phyloP scores from a whole-genome alignment of 2,329 filamentous ascomycete species.

The Fusarium continuum region DNA sequence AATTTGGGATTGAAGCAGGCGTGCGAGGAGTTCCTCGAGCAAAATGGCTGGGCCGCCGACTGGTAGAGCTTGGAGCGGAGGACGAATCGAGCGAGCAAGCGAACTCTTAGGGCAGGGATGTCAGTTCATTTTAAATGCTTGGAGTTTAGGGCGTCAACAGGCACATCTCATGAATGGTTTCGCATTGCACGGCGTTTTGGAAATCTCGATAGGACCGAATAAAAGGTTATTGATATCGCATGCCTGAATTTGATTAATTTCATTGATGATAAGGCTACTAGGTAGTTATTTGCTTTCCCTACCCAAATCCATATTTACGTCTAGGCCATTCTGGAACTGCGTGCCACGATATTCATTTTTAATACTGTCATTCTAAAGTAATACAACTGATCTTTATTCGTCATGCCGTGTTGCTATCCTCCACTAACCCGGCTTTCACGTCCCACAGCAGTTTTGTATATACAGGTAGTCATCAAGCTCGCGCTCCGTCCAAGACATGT shows the following conservation, averaged over 20 bases:
- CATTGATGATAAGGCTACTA: too few relatives aligned
- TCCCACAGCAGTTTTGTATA: slow-evolving; percentile 31
- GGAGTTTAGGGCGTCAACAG: slow-evolving; percentile 13
- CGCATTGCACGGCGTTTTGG: slow-evolving; percentile 22
- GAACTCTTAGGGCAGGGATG: background rate
- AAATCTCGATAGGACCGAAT: too few relatives aligned
- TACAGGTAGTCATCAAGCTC: slow-evolving; percentile 38
- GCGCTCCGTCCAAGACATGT: slow-evolving; percentile 33
- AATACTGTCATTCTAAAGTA: background rate
- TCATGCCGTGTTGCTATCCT: slow-evolving; percentile 39
- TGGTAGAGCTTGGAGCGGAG: slow-evolving; percentile 64
- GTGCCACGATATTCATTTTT: background rate
- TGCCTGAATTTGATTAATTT: too few relatives aligned
- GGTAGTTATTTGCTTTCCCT: too few relatives aligned
- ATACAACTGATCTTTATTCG: slow-evolving; percentile 37
- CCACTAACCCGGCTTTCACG: slow-evolving; percentile 6
- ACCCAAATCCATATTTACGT: too few relatives aligned
- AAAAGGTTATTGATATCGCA: too few relatives aligned
- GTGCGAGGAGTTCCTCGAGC: slow-evolving; percentile 83
- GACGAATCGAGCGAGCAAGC: background rate
- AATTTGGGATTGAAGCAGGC: slow-evolving; percentile 85
- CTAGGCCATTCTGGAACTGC: too few relatives aligned
- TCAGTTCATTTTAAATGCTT: background rate
- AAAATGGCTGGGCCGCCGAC: slow-evolving; percentile 93
- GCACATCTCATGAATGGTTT: background rate